Conservation (phyloP, 116 monocot genomes). For the Iris pallida region DNA sequence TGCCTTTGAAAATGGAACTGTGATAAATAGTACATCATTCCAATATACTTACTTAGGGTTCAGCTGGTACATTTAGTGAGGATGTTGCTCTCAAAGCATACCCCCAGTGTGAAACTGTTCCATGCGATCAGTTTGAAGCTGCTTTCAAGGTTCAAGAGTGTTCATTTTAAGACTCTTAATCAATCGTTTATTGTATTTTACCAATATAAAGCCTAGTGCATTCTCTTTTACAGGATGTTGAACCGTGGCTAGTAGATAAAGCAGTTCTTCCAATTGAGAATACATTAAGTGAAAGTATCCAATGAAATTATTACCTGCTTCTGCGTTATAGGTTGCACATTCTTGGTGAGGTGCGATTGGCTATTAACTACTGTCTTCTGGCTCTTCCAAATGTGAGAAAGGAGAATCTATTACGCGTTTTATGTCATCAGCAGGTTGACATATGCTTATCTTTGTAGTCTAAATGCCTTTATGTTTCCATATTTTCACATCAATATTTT, state of each 20-base stretch:
- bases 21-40: constrained; percentile 9
- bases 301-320: constrained; percentile 74
- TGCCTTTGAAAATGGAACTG: too few relatives aligned
- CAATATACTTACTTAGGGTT: constrained; percentile 41
- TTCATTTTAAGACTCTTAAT: constrained; percentile 4
- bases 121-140: constrained; percentile 76
- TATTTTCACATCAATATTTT: background rate
- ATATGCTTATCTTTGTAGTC: constrained; percentile 6
- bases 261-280: constrained; percentile 89
- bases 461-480: constrained; percentile 1
- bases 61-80: constrained; percentile 78
- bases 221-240: constrained; percentile 53
- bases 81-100: constrained; percentile 75
- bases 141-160: constrained; percentile 61
- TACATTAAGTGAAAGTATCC: constrained; percentile 69
- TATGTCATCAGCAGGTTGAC: constrained; percentile 73
- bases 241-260: constrained; percentile 70
- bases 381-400: constrained; percentile 57
- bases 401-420: constrained; percentile 48
- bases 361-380: constrained; percentile 61
- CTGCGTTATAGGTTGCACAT: constrained; percentile 70
- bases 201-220: background rate
- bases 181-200: background rate
- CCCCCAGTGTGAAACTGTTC: constrained; percentile 69
- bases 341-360: constrained; percentile 67